phyloP scores from a whole-genome alignment of 2,329 filamentous ascomycete species.

The Colletotrichum falcatum region DNA sequence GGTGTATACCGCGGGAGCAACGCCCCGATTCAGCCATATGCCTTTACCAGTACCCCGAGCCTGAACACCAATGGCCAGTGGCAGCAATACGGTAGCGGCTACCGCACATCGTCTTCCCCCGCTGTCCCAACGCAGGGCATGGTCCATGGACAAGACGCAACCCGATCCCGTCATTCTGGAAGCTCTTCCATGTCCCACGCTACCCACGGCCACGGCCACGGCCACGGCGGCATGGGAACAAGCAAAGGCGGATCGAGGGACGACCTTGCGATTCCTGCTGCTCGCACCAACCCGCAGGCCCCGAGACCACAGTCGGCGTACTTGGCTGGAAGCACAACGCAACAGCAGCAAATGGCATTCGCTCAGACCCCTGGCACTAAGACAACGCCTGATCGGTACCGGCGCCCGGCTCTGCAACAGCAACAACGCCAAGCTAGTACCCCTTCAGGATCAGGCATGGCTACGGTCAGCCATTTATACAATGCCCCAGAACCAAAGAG shows the following conservation, averaged over 20 bases:
- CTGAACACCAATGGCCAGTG: slow-evolving; percentile 67
- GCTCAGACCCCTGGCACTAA: slow-evolving; percentile 71
- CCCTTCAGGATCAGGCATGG: slow-evolving; percentile 66
- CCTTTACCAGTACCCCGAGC: slow-evolving; percentile 78
- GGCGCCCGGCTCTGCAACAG: slow-evolving; percentile 69
- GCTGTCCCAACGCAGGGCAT: slow-evolving; percentile 55
- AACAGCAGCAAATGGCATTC: slow-evolving; percentile 61
- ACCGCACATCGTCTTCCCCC: slow-evolving; percentile 62
- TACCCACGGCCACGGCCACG: slow-evolving; percentile 53
- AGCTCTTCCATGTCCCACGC: slow-evolving; percentile 56
- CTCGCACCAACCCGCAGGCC: slow-evolving; percentile 55
- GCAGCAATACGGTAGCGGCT: slow-evolving; percentile 60
- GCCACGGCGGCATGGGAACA: slow-evolving; percentile 49
- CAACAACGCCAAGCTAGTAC: slow-evolving; percentile 49
- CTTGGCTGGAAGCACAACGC: slow-evolving; percentile 51
- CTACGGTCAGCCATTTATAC: slow-evolving; percentile 67
- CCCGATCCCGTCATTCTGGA: slow-evolving; percentile 48
- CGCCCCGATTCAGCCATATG: slow-evolving; percentile 78
- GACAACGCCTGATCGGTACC: slow-evolving; percentile 84
- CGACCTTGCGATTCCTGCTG: slow-evolving; percentile 60
- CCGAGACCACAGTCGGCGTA: slow-evolving; percentile 59
- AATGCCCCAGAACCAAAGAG: slow-evolving; percentile 52
- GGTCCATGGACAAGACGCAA: slow-evolving; percentile 48
- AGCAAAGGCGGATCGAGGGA: slow-evolving; percentile 61
- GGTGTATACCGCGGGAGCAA: slow-evolving; percentile 67